Conservation (phyloP, 371 early-diverging fungal species). For the Mucor piriformis region DNA sequence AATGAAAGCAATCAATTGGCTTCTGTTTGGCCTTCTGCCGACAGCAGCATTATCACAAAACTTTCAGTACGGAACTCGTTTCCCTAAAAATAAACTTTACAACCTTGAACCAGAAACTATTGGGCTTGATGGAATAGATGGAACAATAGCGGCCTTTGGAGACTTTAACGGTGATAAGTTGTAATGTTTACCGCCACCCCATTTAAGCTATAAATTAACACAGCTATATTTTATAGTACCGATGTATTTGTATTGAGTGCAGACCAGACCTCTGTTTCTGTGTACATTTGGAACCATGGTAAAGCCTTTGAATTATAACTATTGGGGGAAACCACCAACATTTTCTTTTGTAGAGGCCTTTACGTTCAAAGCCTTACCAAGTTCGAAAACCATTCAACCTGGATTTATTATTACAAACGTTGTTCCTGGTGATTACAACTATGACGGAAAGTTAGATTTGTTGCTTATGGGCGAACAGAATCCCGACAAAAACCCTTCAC, state of each 20-base stretch:
- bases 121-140: slow-evolving; percentile 68
- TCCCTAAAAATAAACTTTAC: slow-evolving; percentile 47
- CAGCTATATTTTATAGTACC: slow-evolving; percentile 48
- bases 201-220: neutral
- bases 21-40: slow-evolving; percentile 5
- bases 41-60: slow-evolving; percentile 23
- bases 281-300: slow-evolving; percentile 74
- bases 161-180: slow-evolving; percentile 86
- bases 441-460: slow-evolving; percentile 85
- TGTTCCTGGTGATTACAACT: slow-evolving; percentile 84
- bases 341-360: slow-evolving; percentile 11
- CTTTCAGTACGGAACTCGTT: slow-evolving; percentile 47
- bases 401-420: slow-evolving; percentile 71
- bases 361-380: slow-evolving; percentile 14
- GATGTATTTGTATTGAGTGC: slow-evolving; percentile 74
- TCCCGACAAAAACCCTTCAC: slow-evolving; percentile 29
- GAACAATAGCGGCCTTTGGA: slow-evolving; percentile 81
- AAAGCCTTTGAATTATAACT: slow-evolving; percentile 8
- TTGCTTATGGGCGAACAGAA: slow-evolving; percentile 69
- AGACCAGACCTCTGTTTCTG: slow-evolving; percentile 64
- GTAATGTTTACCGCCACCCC: too few species aligned
- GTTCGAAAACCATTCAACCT: slow-evolving; percentile 15
- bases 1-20: slow-evolving; percentile 10
- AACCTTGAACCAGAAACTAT: slow-evolving; percentile 33
- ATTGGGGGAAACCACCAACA: neutral